Conservation (phyloP, 169 alveolate genomes). For the Plasmodium gallinaceum region DNA sequence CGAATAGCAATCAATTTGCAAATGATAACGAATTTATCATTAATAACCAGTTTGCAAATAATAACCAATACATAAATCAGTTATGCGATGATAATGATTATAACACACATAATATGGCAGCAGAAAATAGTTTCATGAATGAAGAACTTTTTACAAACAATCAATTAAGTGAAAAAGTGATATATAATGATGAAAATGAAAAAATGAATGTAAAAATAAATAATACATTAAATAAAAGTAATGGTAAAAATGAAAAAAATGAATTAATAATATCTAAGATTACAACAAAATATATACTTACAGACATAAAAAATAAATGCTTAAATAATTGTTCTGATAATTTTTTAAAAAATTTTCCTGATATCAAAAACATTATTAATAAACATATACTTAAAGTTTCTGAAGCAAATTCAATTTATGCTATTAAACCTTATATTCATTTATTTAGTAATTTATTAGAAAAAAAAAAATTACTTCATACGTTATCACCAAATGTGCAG, state of each 20-base stretch:
- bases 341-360: conserved; percentile 38
- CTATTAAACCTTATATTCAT: conserved; percentile 38
- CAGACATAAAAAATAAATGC: conserved; percentile 45
- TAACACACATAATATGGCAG: neutral
- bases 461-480: conserved; percentile 49
- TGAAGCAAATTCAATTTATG: conserved; percentile 21
- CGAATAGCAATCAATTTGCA: neutral
- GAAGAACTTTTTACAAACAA: neutral
- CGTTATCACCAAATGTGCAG: conserved; percentile 33
- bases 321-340: conserved; percentile 32
- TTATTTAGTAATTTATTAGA: conserved; percentile 29
- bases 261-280: conserved; percentile 28
- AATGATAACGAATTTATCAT: neutral
- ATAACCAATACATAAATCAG: neutral
- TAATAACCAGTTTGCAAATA: neutral
- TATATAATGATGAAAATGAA: conserved; percentile 2
- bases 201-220: too few relatives aligned
- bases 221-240: too few relatives aligned
- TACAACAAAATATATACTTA: conserved; percentile 39
- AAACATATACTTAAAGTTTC: conserved; percentile 27
- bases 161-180: too few relatives aligned
- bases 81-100: neutral
- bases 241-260: conserved; percentile 12
- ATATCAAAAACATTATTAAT: conserved; percentile 26
- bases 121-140: neutral